Evolutionary conservation across 352 stramenopile genomes (phyloP).

Genomic region (Phytophthora tentaculata): DNA sequence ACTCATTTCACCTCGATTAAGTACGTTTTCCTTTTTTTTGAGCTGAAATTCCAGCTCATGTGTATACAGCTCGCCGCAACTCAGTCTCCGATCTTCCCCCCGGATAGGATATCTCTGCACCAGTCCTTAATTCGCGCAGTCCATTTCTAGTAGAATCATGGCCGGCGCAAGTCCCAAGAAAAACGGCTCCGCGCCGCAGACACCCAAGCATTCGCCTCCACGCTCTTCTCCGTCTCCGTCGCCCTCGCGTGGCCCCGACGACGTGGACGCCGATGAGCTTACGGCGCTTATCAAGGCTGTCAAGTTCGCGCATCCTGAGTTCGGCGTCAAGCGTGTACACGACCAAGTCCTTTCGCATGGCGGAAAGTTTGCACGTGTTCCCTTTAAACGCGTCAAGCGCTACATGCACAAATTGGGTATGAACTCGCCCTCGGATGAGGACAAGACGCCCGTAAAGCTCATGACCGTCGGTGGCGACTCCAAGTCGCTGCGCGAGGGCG

Average conservation of each 20-base stretch:
- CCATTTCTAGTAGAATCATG: slow-evolving; percentile 19
- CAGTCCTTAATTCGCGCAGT: slow-evolving; percentile 28
- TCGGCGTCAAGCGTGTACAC: slow-evolving; percentile 85
- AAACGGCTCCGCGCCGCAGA: slow-evolving; percentile 36
- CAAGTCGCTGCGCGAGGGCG: slow-evolving; percentile 57
- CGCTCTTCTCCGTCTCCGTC: slow-evolving; percentile 36
- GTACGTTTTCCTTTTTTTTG: slow-evolving; percentile 11
- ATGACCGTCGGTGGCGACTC: slow-evolving; percentile 85
- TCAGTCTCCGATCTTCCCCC: slow-evolving; percentile 30
- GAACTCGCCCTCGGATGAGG: slow-evolving; percentile 41
- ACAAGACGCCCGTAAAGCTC: slow-evolving; percentile 65
- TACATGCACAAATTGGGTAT: slow-evolving; percentile 88
- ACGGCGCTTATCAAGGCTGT: slow-evolving; percentile 87
- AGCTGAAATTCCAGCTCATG: slow-evolving; percentile 12
- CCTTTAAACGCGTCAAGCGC: slow-evolving; percentile 84
- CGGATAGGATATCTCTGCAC: slow-evolving; percentile 4
- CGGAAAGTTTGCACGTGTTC: slow-evolving; percentile 78
- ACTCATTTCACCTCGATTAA: slow-evolving; percentile 7
- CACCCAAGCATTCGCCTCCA: slow-evolving; percentile 32
- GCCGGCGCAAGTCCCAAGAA: slow-evolving; percentile 33
- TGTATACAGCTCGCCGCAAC: slow-evolving; percentile 30
- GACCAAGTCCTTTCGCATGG: slow-evolving; percentile 78
- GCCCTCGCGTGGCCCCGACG: slow-evolving; percentile 34
- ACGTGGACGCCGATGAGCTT: slow-evolving; percentile 79
- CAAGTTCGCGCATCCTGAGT: slow-evolving; percentile 87